Evolutionary conservation across 148 eudicot species (phyloP).

Genomic region (Bassia scoparia): DNA sequence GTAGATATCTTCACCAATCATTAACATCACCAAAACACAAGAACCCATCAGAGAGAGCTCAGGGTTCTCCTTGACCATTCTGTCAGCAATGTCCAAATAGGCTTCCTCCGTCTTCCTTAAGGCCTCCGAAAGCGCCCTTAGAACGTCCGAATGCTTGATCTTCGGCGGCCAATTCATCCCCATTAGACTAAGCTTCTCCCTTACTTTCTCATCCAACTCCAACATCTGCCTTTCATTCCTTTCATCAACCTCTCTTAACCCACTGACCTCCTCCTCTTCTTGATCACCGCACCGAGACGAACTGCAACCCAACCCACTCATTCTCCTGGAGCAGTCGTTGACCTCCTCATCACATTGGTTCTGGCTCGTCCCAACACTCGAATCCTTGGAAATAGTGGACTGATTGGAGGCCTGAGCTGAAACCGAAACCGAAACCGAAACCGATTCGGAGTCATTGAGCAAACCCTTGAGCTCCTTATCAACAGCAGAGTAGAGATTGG

Average conservation of each 20-base stretch:
- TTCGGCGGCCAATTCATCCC: constrained; percentile 28
- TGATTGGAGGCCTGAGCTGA: constrained; percentile 22
- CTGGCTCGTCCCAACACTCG: neutral
- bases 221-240: constrained; percentile 55
- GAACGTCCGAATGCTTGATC: constrained; percentile 56
- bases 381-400: constrained; percentile 29
- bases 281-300: constrained; percentile 17
- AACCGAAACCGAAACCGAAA: constrained; percentile 15
- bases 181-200: constrained; percentile 46
- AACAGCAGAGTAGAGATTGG: constrained; percentile 61
- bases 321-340: constrained; percentile 10
- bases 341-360: constrained; percentile 20
- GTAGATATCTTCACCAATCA: constrained; percentile 91
- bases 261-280: constrained; percentile 37
- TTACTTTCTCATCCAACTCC: constrained; percentile 68
- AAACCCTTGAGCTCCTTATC: constrained; percentile 75
- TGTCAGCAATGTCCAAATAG: constrained; percentile 72
- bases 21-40: constrained; percentile 83
- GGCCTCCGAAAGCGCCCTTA: constrained; percentile 68
- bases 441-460: constrained; percentile 43
- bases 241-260: constrained; percentile 26
- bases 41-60: constrained; percentile 93
- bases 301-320: constrained; percentile 11
- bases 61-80: constrained; percentile 78
- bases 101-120: constrained; percentile 82